Evolutionary conservation across 495 filamentous ascomycete genomes (phyloP).

Genomic region (Choiromyces venosus): DNA sequence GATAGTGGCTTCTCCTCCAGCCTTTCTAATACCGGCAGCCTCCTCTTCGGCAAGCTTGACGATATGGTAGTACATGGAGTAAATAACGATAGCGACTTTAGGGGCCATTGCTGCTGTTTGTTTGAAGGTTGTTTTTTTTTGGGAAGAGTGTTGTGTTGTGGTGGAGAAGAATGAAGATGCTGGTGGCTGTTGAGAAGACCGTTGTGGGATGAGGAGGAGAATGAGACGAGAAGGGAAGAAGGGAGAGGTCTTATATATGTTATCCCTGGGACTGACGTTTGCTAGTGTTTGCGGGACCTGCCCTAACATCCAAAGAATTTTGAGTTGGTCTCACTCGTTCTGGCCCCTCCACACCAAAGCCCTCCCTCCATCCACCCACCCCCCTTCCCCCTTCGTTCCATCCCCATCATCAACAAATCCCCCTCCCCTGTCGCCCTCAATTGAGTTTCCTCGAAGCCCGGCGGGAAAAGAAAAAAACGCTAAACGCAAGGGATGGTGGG

Average conservation of each 20-base stretch:
- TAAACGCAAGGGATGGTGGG: neutral
- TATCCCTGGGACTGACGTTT: neutral
- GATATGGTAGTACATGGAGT: slow-evolving; percentile 96
- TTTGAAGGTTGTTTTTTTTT: slow-evolving; percentile 17
- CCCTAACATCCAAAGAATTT: neutral
- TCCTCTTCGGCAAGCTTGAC: slow-evolving; percentile 77
- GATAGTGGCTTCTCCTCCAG: slow-evolving; percentile 70
- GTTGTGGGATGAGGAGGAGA: slow-evolving; percentile 16
- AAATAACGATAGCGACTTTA: slow-evolving; percentile 87
- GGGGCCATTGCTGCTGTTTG: slow-evolving; percentile 64
- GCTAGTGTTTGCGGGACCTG: neutral
- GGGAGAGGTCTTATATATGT: slow-evolving; percentile 28
- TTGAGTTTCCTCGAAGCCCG: neutral
- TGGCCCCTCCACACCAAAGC: too few relatives aligned
- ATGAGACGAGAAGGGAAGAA: slow-evolving; percentile 11
- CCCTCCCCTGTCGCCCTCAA: neutral
- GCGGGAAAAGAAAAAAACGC: neutral
- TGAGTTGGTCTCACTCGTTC: neutral
- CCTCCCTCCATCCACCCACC: too few relatives aligned
- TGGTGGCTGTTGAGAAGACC: slow-evolving; percentile 1
- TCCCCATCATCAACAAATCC: neutral
- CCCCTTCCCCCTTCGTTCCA: too few relatives aligned
- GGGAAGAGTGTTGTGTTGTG: slow-evolving; percentile 10
- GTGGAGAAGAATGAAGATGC: slow-evolving; percentile 11
- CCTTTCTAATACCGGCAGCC: slow-evolving; percentile 81